Percentiles rank a stretch among this genome's conserved stretches.
Evolutionary conservation across 331 rosid genomes (phyloP).

Genomic region (Erythrophleum ivorense): DNA sequence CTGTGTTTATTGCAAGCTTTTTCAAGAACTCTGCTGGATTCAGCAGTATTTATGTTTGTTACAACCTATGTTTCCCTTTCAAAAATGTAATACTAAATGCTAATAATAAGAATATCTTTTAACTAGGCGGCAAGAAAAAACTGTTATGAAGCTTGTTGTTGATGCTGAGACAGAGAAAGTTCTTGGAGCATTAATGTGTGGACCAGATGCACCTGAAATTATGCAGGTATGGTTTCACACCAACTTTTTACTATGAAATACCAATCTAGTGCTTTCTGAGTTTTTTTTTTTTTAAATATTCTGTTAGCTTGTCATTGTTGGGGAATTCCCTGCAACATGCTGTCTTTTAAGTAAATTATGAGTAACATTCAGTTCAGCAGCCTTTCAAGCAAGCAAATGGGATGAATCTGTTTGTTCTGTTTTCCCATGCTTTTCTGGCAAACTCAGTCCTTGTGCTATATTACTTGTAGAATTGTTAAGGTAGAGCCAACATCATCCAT

Average conservation of each 20-base stretch:
- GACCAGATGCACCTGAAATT: constrained; percentile 96
- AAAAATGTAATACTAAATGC: not conserved
- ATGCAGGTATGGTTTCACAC: constrained; percentile 67
- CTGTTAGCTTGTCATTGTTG: not conserved
- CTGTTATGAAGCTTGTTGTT: constrained; percentile 92
- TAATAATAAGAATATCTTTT: constrained; percentile 19
- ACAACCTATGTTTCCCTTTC: not conserved
- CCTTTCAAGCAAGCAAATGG: not conserved
- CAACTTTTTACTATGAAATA: constrained; percentile 15
- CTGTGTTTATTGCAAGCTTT: constrained; percentile 13
- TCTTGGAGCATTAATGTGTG: constrained; percentile 93
- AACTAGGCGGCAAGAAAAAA: constrained; percentile 90
- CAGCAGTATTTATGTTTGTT: constrained; percentile 9
- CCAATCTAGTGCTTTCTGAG: not conserved
- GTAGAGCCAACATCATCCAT: not conserved
- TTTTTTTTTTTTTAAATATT: not conserved
- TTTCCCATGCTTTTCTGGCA: not conserved
- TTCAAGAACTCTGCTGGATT: constrained; percentile 11
- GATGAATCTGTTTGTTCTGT: constrained; percentile 1
- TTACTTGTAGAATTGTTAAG: not conserved
- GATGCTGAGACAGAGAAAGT: constrained; percentile 88
- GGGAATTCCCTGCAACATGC: not conserved
- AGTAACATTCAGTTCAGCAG: constrained; percentile 1
- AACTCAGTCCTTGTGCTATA: not conserved
- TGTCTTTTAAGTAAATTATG: constrained; percentile 6